phyloP scores from a whole-genome alignment of 805 yeast species.

The Torulaspora indica region DNA sequence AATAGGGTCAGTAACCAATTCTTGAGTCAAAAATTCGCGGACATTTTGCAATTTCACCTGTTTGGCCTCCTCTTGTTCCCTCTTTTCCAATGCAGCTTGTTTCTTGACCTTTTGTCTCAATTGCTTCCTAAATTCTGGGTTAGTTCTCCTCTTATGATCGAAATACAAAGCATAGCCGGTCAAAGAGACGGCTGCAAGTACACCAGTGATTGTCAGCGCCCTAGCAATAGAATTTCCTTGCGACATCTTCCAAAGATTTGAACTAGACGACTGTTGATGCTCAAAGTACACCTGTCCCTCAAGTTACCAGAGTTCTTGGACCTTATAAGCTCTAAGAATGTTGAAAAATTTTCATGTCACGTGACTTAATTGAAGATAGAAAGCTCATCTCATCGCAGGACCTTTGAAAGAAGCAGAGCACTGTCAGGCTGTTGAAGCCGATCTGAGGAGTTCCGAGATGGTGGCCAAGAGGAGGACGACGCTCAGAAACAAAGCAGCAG shows the following conservation, averaged over 20 bases:
- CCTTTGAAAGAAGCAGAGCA: neutral
- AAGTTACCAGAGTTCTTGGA: slow-evolving; percentile 1
- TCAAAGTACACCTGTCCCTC: no score
- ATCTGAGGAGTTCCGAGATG: slow-evolving; percentile 23
- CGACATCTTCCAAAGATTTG: slow-evolving; percentile 16
- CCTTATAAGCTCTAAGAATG: neutral
- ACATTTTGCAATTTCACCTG: slow-evolving; percentile 57
- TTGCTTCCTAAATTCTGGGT: slow-evolving; percentile 72
- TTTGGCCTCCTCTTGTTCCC: slow-evolving; percentile 52
- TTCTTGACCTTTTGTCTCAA: slow-evolving; percentile 60
- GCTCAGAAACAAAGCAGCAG: slow-evolving; percentile 41
- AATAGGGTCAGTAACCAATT: slow-evolving; percentile 66
- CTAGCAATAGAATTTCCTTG: slow-evolving; percentile 22
- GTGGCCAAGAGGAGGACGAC: slow-evolving; percentile 46
- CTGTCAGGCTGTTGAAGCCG: neutral
- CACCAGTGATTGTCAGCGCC: slow-evolving; percentile 35
- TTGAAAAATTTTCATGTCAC: slow-evolving; percentile 15
- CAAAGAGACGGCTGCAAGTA: slow-evolving; percentile 49
- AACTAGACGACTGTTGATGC: no score
- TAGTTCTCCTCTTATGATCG: slow-evolving; percentile 85
- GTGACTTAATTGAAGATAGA: slow-evolving; percentile 2
- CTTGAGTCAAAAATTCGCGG: slow-evolving; percentile 56
- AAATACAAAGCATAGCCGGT: slow-evolving; percentile 81
- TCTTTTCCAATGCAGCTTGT: slow-evolving; percentile 54
- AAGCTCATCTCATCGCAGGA: slow-evolving; percentile 9